phyloP scores from a whole-genome alignment of 257 asterid species.

The Cruciata laevipes region DNA sequence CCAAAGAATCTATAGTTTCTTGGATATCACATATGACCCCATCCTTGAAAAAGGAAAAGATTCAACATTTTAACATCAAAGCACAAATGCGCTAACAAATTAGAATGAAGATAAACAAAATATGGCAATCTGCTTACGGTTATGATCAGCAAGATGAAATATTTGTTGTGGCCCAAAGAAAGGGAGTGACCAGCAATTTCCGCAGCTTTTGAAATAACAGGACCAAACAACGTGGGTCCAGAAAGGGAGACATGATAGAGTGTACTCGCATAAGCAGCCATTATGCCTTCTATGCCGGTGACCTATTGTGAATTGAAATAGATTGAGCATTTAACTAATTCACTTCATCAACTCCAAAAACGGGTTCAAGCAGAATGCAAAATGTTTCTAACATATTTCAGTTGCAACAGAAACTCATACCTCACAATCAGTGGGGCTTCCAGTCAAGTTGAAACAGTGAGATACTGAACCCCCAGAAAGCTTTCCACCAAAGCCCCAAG shows the following conservation, averaged over 20 bases:
- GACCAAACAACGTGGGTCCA: conserved; percentile 82
- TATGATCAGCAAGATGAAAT: conserved; percentile 57
- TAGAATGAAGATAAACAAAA: background rate
- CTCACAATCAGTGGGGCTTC: conserved; percentile 46
- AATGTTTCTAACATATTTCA: background rate
- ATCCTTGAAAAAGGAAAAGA: conserved; percentile 35
- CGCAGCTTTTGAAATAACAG: conserved; percentile 64
- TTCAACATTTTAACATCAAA: background rate
- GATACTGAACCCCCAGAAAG: conserved; percentile 37
- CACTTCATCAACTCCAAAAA: background rate
- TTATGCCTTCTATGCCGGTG: conserved; percentile 68
- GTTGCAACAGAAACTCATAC: conserved; percentile 26
- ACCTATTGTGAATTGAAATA: conserved; percentile 31
- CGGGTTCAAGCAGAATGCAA: background rate
- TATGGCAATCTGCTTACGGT: conserved; percentile 33
- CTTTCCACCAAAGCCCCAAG: conserved; percentile 85
- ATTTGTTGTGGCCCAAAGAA: conserved; percentile 43
- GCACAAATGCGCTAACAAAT: too few relatives aligned
- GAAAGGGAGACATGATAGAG: conserved; percentile 49
- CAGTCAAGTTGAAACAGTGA: conserved; percentile 74
- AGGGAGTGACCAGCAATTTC: conserved; percentile 58
- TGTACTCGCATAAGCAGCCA: conserved; percentile 67
- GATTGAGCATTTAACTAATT: background rate
- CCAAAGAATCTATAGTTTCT: conserved; percentile 56
- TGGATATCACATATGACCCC: conserved; percentile 64